Evolutionary conservation across 805 yeast species (phyloP), one percentile per base, ranked within the genome.

Genomic region (Teunomyces gatunensis): DNA sequence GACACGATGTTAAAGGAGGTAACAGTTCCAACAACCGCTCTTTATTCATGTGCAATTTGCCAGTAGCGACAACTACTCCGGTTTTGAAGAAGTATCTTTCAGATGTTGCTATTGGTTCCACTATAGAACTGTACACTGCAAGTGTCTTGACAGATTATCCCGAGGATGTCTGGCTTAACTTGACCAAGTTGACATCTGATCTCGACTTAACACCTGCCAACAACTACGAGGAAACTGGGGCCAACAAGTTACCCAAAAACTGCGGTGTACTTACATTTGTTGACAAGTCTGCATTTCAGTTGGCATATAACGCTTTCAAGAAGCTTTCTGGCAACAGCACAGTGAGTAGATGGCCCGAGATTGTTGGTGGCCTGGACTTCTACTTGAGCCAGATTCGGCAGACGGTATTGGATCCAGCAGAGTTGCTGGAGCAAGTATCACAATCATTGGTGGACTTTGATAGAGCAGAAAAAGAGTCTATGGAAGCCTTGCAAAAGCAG

Each of bases 21-120:
- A 49, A 48, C 29, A 33, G 44, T 23, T 18, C 40, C 20, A 49
- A 52, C 21, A 54, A 54, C 20, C 72, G 87, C 44, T 76, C 87
- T 25, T 64, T 91, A n/a, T 91, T 91, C 66, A 62, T 85, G 5
- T 81, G 86, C 48, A 90, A 91, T 60, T 67, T 89, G 35, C 97
- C 97, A 1, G 67, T 84, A 18, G 75, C 78, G 48, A 75, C 89
- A 5, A 73, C 75, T 20, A 58, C 79, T 12, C 72, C 75, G 37
- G 69, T 71, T 30, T 60, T 89, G 42, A 84, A 81, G 58, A 74
- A 71, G 47, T 75, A 83, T 36, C 80, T 89, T 56, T 75, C 76
- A 46, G 67, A 74, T 11, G 73, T 86, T 1, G 81, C 87, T 30
- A 76, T 82, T 2, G 88, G 85, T 4, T 79, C 90, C 6, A 79